A percentile compares a stretch with the other conserved stretches of the same genome.
phyloP scores from a whole-genome alignment of 345 rosid species.

The Angophora floribunda region DNA sequence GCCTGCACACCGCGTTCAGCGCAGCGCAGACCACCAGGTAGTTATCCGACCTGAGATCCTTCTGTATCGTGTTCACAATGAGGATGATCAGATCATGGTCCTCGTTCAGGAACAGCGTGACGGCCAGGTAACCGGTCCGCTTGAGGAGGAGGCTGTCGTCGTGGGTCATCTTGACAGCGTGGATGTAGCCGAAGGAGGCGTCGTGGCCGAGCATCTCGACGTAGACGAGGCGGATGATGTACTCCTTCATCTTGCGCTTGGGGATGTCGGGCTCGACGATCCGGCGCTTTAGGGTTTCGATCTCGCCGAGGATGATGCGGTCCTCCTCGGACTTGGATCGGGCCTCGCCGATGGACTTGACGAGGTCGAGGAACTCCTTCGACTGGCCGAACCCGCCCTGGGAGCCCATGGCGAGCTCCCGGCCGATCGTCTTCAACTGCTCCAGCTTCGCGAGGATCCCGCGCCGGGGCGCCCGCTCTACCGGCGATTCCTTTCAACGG shows the following conservation, averaged over 20 bases:
- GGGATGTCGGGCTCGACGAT: conserved; percentile 84
- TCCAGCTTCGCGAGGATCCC: conserved; percentile 31
- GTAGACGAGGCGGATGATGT: conserved; percentile 74
- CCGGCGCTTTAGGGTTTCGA: conserved; percentile 84
- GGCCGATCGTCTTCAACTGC: conserved; percentile 90
- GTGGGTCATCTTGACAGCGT: conserved; percentile 99
- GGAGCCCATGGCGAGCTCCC: conserved; percentile 99
- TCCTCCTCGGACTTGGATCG: conserved; percentile 99
- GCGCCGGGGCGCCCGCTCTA: neutral
- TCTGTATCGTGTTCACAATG: conserved; percentile 93
- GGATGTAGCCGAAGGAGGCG: conserved; percentile 96
- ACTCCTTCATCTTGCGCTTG: conserved; percentile 94
- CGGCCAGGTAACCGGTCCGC: conserved; percentile 94
- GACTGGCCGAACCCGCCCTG: conserved; percentile 96
- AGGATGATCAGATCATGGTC: conserved; percentile 92
- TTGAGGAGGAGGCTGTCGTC: conserved; percentile 71
- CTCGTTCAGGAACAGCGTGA: conserved; percentile 83
- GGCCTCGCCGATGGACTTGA: conserved; percentile 96
- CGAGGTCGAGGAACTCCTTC: conserved; percentile 92
- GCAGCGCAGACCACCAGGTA: conserved; percentile 85
- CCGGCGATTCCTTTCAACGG: neutral
- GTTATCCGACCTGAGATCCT: conserved; percentile 91
- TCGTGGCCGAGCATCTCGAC: conserved; percentile 99
- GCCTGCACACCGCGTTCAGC: conserved; percentile 74
- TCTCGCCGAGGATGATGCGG: conserved; percentile 85